Conservation (phyloP, 140 eudicot genomes). For the Stevia rebaudiana region DNA sequence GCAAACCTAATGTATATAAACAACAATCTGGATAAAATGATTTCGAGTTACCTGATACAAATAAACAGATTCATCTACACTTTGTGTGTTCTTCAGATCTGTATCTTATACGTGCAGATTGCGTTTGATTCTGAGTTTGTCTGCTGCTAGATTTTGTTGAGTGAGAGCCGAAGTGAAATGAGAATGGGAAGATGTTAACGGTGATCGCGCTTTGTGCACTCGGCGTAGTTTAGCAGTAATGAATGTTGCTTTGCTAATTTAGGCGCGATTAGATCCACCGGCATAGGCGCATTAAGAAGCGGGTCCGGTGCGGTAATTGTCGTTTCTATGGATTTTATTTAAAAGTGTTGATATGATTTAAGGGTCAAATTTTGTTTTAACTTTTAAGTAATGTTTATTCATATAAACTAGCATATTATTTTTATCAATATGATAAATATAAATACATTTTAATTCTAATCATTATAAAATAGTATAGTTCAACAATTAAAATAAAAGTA, state of each 20-base stretch:
- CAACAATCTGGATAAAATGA: constrained; percentile 21
- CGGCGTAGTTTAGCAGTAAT: constrained; percentile 11
- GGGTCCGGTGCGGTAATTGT: constrained; percentile 20
- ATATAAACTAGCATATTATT: not conserved
- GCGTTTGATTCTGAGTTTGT: constrained; percentile 10
- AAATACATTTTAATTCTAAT: too few species aligned
- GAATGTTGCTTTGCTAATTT: constrained; percentile 3
- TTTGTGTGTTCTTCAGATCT: not conserved
- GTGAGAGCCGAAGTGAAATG: constrained; percentile 23
- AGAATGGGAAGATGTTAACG: constrained; percentile 1
- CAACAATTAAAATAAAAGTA: too few species aligned
- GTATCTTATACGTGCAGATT: constrained; percentile 1
- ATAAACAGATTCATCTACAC: not conserved
- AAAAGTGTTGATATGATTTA: not conserved
- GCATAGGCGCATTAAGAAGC: not conserved
- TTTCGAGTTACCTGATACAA: constrained; percentile 23
- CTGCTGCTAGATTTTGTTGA: constrained; percentile 10
- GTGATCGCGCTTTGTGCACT: constrained; percentile 2
- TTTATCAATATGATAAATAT: too few species aligned
- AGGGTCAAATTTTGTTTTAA: not conserved
- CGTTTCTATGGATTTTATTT: not conserved
- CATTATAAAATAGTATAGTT: too few species aligned
- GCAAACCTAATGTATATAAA: constrained; percentile 6
- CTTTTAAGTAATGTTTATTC: not conserved
- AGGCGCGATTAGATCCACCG: constrained; percentile 30